phyloP scores from a whole-genome alignment of 208 protist genomes.

The Trypanosoma theileri region DNA sequence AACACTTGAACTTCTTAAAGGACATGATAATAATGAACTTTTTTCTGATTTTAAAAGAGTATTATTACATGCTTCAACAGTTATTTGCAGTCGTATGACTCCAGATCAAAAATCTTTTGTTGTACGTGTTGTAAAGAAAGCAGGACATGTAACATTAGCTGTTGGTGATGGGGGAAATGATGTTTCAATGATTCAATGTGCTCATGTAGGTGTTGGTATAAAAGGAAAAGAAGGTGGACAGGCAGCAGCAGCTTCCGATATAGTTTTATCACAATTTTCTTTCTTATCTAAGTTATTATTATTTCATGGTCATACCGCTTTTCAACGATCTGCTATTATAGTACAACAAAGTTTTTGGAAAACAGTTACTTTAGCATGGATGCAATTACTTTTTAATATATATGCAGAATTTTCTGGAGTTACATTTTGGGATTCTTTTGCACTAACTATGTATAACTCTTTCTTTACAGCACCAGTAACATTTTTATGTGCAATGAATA shows the following conservation, averaged over 20 bases:
- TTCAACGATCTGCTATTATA: slow-evolving; percentile 87
- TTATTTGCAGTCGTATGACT: slow-evolving; percentile 73
- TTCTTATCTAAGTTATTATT: slow-evolving; percentile 90
- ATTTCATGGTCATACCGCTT: slow-evolving; percentile 93
- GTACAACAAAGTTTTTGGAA: slow-evolving; percentile 97
- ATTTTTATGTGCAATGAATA: slow-evolving; percentile 86
- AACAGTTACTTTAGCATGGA: slow-evolving; percentile 90
- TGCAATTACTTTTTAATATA: slow-evolving; percentile 91
- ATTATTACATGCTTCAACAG: slow-evolving; percentile 51
- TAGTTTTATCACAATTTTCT: slow-evolving; percentile 89
- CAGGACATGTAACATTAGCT: slow-evolving; percentile 73
- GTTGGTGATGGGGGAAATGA: slow-evolving; percentile 96
- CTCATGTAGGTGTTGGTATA: slow-evolving; percentile 90
- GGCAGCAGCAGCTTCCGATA: slow-evolving; percentile 89
- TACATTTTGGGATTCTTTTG: slow-evolving; percentile 89
- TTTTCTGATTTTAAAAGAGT: slow-evolving; percentile 43
- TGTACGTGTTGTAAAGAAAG: slow-evolving; percentile 53
- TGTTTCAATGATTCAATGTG: slow-evolving; percentile 94
- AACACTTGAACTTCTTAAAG: slow-evolving; percentile 49
- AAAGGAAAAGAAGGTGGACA: slow-evolving; percentile 89
- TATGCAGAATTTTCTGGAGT: slow-evolving; percentile 78
- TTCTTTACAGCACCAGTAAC: slow-evolving; percentile 82
- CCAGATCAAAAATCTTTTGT: slow-evolving; percentile 71
- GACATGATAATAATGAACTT: slow-evolving; percentile 37
- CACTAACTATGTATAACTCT: slow-evolving; percentile 87